These are phyloP conservation scores for Penicillium arizonense DNA, from an alignment of 495 filamentous ascomycete genomes.

Conservation along the genomic window DNA sequence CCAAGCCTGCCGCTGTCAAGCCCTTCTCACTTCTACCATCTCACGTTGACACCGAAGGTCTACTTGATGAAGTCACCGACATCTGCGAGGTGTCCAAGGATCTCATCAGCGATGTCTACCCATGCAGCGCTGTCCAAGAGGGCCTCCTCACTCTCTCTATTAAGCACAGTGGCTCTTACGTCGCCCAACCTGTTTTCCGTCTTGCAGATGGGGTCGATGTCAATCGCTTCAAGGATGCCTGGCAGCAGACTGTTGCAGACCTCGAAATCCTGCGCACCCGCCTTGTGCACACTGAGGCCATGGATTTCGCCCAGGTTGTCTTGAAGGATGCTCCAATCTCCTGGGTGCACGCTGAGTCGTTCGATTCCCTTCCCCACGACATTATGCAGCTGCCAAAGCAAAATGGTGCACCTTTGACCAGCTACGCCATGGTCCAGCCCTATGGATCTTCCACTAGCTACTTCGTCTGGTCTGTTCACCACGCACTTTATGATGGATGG, in stretches of 20 bases:
- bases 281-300: conserved; percentile 47
- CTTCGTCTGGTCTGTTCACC: conserved; percentile 65
- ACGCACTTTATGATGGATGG: conserved; percentile 73
- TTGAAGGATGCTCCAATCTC: conserved; percentile 46
- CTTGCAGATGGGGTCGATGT: conserved; percentile 44
- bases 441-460: conserved; percentile 25
- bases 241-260: conserved; percentile 47
- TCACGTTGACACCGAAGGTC: conserved; percentile 16
- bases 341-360: conserved; percentile 41
- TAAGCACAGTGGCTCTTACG: conserved; percentile 51
- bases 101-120: conserved; percentile 56
- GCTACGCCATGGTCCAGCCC: conserved; percentile 50
- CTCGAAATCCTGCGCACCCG: conserved; percentile 56
- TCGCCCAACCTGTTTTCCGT: conserved; percentile 47
- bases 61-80: conserved; percentile 44
- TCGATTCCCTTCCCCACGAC: conserved; percentile 45
- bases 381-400: conserved; percentile 44
- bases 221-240: conserved; percentile 50
- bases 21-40: conserved; percentile 47
- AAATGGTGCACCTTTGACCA: conserved; percentile 54
- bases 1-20: conserved; percentile 16
- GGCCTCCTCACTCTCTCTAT: conserved; percentile 63
- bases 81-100: conserved; percentile 42
- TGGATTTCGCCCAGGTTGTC: conserved; percentile 54
- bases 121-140: conserved; percentile 71